Percentiles rank a stretch among this genome's conserved stretches.
These are phyloP conservation scores for Neurospora intermedia DNA, from an alignment of 495 filamentous ascomycete species.

Conservation along the genomic window DNA sequence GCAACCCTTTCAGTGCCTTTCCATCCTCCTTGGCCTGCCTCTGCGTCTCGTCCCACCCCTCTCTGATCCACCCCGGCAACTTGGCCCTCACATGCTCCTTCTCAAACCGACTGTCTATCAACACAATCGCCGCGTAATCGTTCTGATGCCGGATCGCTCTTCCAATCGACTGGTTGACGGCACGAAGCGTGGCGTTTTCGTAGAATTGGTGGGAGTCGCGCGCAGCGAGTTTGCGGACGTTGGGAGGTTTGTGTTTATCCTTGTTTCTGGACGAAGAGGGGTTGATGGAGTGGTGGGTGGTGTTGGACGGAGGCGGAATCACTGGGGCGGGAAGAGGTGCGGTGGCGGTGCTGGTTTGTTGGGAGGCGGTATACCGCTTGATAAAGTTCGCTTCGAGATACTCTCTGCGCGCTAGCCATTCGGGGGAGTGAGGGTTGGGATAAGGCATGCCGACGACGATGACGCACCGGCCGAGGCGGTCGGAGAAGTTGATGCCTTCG, in stretches of 20 bases:
- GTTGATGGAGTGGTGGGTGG: neutral
- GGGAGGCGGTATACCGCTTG: conserved; percentile 25
- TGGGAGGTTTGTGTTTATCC: neutral
- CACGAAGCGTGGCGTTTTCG: conserved; percentile 91
- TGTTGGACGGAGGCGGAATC: neutral
- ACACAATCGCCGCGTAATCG: conserved; percentile 83
- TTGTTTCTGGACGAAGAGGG: neutral
- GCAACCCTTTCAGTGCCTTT: conserved; percentile 35
- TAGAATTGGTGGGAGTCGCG: conserved; percentile 48
- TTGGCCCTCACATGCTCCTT: conserved; percentile 60
- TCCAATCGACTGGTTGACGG: conserved; percentile 94
- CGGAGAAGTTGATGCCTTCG: conserved; percentile 97
- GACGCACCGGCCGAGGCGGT: conserved; percentile 78
- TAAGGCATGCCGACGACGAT: conserved; percentile 86
- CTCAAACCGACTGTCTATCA: conserved; percentile 71
- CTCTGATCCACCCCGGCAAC: conserved; percentile 79
- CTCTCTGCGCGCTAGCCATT: conserved; percentile 86
- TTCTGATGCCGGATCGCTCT: conserved; percentile 78
- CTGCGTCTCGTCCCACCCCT: conserved; percentile 22
- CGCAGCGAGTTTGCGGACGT: neutral
- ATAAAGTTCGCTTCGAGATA: conserved; percentile 67
- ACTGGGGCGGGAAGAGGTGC: conserved; percentile 34
- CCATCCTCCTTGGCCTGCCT: conserved; percentile 25
- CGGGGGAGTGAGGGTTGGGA: conserved; percentile 77
- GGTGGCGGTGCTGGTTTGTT: neutral